phyloP scores from a whole-genome alignment of 2,329 filamentous ascomycete species.

The Gaeumannomyces tritici region DNA sequence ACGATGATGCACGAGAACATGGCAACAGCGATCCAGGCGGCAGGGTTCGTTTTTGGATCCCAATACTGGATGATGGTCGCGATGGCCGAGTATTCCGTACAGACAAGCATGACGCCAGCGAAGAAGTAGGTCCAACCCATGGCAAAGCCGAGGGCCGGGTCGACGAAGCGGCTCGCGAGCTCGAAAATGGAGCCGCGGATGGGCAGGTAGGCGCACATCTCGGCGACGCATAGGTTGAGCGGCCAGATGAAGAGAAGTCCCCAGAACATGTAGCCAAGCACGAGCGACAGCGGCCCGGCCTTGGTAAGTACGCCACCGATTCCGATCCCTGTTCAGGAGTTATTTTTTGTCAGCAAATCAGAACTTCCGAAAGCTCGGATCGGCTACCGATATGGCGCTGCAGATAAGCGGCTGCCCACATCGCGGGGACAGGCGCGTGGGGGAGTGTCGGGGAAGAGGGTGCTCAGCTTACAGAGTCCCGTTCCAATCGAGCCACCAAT shows the following conservation, averaged over 20 bases:
- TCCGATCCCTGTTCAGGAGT: conserved; percentile 19
- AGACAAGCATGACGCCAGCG: conserved; percentile 33
- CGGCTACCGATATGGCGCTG: not conserved
- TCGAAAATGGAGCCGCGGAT: conserved; percentile 45
- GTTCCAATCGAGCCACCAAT: conserved; percentile 37
- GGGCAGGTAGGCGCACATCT: conserved; percentile 48
- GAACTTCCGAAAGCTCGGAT: not conserved
- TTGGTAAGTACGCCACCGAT: conserved; percentile 31
- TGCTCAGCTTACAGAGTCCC: conserved; percentile 24
- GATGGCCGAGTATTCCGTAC: conserved; percentile 33
- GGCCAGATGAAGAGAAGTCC: conserved; percentile 34
- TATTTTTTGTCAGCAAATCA: not conserved
- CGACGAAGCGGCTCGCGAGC: conserved; percentile 43
- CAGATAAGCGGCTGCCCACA: not conserved
- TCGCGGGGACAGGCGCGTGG: not conserved
- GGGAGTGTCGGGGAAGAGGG: not conserved
- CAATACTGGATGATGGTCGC: conserved; percentile 35
- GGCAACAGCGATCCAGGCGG: conserved; percentile 34
- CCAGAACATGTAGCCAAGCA: conserved; percentile 35
- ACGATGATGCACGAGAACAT: conserved; percentile 29
- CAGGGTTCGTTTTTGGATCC: conserved; percentile 30
- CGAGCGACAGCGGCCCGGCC: conserved; percentile 31
- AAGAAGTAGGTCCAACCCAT: conserved; percentile 44
- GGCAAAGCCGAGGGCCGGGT: conserved; percentile 47
- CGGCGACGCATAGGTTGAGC: conserved; percentile 35